phyloP scores from a whole-genome alignment of 345 rosid genomes.

The Eucalyptus sp. region DNA sequence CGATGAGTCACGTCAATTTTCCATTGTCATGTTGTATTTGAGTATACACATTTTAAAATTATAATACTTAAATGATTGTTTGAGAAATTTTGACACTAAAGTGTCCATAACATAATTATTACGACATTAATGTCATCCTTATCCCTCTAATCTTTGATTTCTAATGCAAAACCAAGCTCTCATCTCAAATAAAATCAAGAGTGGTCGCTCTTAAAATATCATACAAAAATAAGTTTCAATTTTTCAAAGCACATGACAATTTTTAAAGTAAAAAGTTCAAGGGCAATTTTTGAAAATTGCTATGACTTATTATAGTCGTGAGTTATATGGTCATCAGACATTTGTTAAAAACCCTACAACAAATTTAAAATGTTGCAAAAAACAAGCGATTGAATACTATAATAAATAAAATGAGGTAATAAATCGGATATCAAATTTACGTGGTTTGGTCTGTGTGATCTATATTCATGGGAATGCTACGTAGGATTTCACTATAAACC shows the following conservation, averaged over 20 bases:
- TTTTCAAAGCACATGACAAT: not conserved
- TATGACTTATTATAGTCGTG: too few species aligned
- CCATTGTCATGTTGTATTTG: not conserved
- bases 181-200: not conserved
- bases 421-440: too few species aligned
- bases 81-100: not conserved
- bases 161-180: not conserved
- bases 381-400: not conserved
- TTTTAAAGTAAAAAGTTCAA: not conserved
- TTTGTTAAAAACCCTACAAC: not conserved
- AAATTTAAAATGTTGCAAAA: not conserved
- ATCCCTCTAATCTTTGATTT: not conserved
- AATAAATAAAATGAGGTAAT: too few species aligned
- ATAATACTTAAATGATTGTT: not conserved
- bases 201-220: not conserved
- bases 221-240: too few species aligned
- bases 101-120: not conserved
- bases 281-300: not conserved
- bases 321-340: not conserved
- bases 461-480: not conserved
- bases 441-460: too few species aligned
- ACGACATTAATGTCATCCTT: not conserved
- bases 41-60: not conserved
- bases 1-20: not conserved
- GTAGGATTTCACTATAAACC: too few species aligned